Base-by-base conservation (phyloP, 257 asterid species). In the Rhazya stricta region DNA sequence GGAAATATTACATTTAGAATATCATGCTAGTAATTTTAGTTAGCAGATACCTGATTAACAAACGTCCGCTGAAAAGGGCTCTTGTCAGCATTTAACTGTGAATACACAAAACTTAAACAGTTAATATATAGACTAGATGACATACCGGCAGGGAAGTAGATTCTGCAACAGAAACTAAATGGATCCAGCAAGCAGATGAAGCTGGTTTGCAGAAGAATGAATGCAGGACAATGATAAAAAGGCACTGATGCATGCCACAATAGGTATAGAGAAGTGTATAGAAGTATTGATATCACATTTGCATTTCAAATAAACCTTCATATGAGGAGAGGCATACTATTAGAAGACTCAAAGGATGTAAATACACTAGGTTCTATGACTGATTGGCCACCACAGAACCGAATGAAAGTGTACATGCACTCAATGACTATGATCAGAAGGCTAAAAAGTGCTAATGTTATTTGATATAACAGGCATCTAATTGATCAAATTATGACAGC, bases 61-160 rank as follows among this genome's bases (percentile, higher is more conserved):
- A 91, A 93, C 78, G 96, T 91, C 78, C 97, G 84, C 78, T 89
- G 98, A 84, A 91, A 93, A 80, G 98, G 98, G 81, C 98, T 93
- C 84, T 86, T 93, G 77, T 89, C 96, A 73, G 81, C 91, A 76
- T 91, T 93, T 84, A 93, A 86, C 98, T 93, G 97, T 82, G 74
- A 86, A 66, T 67, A 61, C 71, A 75, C 32, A 65, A 77, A 72
- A 63, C 45, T 42, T 72, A 74, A 42, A 81, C 41, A 18, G 72
- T 82, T 37, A 84, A 81, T 66, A 48, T 69, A 81, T 76, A 72
- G 77, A 61, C 72, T 39, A 43, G 48, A 3, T 41, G 4, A 46
- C 32, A 6, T 50, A 29, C 5, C 10, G 45, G 30, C 30, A 50
- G 9, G 8, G 29, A 71, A 15, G 34, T 30, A 12, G 3, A 71